phyloP scores from a whole-genome alignment of 148 eudicot species.

The Camellia sinensis region DNA sequence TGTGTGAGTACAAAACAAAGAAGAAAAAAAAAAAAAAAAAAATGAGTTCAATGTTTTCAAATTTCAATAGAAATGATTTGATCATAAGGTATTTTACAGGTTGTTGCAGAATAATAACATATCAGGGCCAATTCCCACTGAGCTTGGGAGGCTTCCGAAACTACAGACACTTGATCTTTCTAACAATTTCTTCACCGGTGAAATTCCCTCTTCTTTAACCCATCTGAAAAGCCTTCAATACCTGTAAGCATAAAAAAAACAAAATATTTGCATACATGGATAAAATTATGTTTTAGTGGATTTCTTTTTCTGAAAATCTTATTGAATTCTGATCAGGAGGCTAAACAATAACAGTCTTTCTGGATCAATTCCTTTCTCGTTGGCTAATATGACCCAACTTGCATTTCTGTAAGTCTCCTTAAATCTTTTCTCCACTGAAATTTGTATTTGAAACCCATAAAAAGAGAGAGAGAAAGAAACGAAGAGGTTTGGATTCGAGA shows the following conservation, averaged over 20 bases:
- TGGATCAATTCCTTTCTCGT: constrained; percentile 65
- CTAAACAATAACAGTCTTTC: constrained; percentile 82
- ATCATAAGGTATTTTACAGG: constrained; percentile 32
- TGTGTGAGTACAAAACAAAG: constrained; percentile 50
- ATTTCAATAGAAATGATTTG: constrained; percentile 21
- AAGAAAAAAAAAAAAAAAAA: not conserved
- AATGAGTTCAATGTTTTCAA: constrained; percentile 3
- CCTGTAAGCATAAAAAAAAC: constrained; percentile 45
- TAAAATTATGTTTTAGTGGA: not conserved
- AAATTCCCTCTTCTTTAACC: constrained; percentile 63
- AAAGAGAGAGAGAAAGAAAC: not conserved
- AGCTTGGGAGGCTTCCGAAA: constrained; percentile 64
- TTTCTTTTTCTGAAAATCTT: not conserved
- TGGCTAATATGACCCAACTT: constrained; percentile 82
- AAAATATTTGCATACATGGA: not conserved
- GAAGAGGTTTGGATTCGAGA: not conserved
- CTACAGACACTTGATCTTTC: constrained; percentile 81
- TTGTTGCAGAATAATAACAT: constrained; percentile 75
- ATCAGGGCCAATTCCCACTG: constrained; percentile 69
- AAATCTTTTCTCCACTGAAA: not conserved
- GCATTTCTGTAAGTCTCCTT: constrained; percentile 59
- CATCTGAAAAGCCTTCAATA: constrained; percentile 61
- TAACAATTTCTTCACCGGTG: constrained; percentile 57
- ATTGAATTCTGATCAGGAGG: constrained; percentile 52
- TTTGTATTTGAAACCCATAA: too few relatives aligned